phyloP scores from a whole-genome alignment of 371 early-diverging fungal species.

The Lichtheimia ornata region DNA sequence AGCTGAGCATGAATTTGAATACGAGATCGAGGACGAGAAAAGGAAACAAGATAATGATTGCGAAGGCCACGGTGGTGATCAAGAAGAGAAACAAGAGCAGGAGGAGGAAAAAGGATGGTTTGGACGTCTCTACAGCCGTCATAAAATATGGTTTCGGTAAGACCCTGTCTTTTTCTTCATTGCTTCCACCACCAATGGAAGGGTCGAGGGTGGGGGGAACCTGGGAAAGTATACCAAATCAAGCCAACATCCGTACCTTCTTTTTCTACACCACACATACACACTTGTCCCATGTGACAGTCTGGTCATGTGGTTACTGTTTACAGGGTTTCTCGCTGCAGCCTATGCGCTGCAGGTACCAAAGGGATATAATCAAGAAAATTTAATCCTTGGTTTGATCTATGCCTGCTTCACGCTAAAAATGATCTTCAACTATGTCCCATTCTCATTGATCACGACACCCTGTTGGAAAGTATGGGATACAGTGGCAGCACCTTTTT shows the following conservation, averaged over 20 bases:
- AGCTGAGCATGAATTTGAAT: too few species aligned
- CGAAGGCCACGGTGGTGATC: background rate
- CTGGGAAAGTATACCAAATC: background rate
- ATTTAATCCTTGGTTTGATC: slow-evolving; percentile 35
- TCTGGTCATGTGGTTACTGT: slow-evolving; percentile 36
- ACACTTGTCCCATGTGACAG: slow-evolving; percentile 11
- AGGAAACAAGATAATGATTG: background rate
- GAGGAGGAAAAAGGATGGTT: background rate
- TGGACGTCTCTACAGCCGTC: slow-evolving; percentile 3
- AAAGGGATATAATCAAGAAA: slow-evolving; percentile 38
- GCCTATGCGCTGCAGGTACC: slow-evolving; percentile 45
- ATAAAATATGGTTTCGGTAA: slow-evolving; percentile 11
- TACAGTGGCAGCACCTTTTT: slow-evolving; percentile 23
- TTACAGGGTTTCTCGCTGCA: slow-evolving; percentile 40
- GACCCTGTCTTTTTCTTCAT: background rate
- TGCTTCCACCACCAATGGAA: too few species aligned
- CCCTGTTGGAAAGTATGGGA: slow-evolving; percentile 20
- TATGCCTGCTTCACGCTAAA: slow-evolving; percentile 34
- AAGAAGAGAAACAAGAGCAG: slow-evolving; percentile 6
- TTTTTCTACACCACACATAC: background rate
- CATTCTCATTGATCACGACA: slow-evolving; percentile 25
- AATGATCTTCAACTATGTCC: slow-evolving; percentile 32
- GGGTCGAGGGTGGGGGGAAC: background rate
- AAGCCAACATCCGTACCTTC: too few species aligned
- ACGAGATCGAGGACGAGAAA: background rate